Percentiles rank a stretch among this genome's conserved stretches.
These are phyloP conservation scores for Mollisiaceae sp. DNA, from an alignment of 2,329 filamentous ascomycete genomes.

Conservation along the genomic window DNA sequence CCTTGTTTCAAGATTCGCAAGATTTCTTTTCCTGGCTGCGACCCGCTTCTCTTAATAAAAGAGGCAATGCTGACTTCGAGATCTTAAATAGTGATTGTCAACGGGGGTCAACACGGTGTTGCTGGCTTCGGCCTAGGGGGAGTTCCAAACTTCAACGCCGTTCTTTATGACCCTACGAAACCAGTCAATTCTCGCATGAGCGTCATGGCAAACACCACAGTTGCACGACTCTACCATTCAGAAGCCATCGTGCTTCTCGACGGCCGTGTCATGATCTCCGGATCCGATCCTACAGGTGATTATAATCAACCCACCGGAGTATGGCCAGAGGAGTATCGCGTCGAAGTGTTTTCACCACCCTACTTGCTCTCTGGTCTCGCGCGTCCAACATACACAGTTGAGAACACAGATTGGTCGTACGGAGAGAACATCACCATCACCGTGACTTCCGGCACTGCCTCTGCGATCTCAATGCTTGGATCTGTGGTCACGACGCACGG, in stretches of 20 bases:
- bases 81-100: slow-evolving; percentile 59
- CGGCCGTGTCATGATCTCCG: slow-evolving; percentile 65
- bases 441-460: slow-evolving; percentile 16
- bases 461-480: slow-evolving; percentile 38
- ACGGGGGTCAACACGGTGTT: slow-evolving; percentile 63
- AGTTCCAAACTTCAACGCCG: slow-evolving; percentile 62
- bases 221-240: slow-evolving; percentile 68
- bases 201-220: slow-evolving; percentile 67
- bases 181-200: slow-evolving; percentile 62
- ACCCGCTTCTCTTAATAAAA: too few species aligned
- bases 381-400: slow-evolving; percentile 58
- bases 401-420: slow-evolving; percentile 59
- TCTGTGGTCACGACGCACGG: slow-evolving; percentile 59
- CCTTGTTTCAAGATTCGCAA: too few species aligned
- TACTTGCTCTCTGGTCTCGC: slow-evolving; percentile 58
- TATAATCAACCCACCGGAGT: slow-evolving; percentile 52
- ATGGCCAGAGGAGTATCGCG: slow-evolving; percentile 65
- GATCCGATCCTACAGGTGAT: slow-evolving; percentile 57
- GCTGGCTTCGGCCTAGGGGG: slow-evolving; percentile 67
- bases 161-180: slow-evolving; percentile 64
- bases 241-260: slow-evolving; percentile 67
- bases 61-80: too few species aligned
- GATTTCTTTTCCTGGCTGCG: too few species aligned
- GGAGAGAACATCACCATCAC: slow-evolving; percentile 18
- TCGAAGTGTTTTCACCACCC: slow-evolving; percentile 68